Base-by-base conservation (phyloP, 352 stramenopile species). In the Phytophthora uliginosa region DNA sequence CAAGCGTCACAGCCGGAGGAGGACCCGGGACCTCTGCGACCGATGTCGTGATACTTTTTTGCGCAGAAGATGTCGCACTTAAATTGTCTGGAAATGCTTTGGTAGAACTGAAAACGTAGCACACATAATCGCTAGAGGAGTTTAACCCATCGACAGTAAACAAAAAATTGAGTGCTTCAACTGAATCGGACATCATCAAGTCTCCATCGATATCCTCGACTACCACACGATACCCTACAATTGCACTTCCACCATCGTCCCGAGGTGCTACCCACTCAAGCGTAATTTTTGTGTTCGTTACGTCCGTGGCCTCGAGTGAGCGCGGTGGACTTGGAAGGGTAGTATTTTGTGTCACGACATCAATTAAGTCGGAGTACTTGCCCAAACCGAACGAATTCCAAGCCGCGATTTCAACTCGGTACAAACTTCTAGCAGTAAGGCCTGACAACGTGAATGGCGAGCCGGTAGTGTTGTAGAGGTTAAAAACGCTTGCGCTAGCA, bases 351-450 rank as follows among this genome's bases (percentile, higher is more conserved):
- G 85, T 93, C 15, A 59, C 59, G 0, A 77, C 69, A 3, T 71
- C 63, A 3, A 78, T 18, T 0, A 31, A 18, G 45, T 57, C 34
- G 0, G 80, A 77, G 45, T 79, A 91, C 17, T 73, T 38, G 1
- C 85, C 84, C 4, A 74, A 18, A 3, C 85, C 85, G 42, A 84
- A 88, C 6, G 2, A 4, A 53, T 85, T 93, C 83, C 82, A 91
- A 28, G 75, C 73, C 17, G 81, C 80, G 6, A 91, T 59, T 54
- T 88, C 59, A 4, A 88, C 51, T 33, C 26, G 36, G 53, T 88
- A 90, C 15, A 65, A 9, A 18, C 63, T 83, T 34, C n/a, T 33
- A 7, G 82, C 48, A 9, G 60, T 26, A 3, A 93, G 74, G 0
- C 64, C 73, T 0, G 82, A 88, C 4, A 93, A 51, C 3, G 71